phyloP scores from a whole-genome alignment of 1,139 yeast species.

The Yarrowia galli region DNA sequence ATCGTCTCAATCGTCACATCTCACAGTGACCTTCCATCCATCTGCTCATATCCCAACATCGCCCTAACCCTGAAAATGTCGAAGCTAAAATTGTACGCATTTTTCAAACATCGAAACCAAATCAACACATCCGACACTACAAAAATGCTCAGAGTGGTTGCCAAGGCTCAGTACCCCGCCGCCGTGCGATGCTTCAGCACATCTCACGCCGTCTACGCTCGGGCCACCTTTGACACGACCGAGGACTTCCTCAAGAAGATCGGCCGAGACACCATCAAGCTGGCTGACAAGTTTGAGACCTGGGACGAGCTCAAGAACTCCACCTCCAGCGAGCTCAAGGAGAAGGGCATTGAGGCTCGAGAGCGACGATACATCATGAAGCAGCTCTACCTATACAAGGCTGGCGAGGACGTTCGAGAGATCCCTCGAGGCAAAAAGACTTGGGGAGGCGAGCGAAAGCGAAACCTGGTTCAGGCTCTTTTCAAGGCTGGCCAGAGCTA shows the following conservation, averaged over 20 bases:
- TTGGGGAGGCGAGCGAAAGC: constrained; percentile 90
- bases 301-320: constrained; percentile 73
- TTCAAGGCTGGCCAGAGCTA: constrained; percentile 51
- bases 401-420: constrained; percentile 65
- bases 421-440: constrained; percentile 71
- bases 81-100: constrained; percentile 7
- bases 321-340: constrained; percentile 66
- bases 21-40: no score
- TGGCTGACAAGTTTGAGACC: constrained; percentile 72
- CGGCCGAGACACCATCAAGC: constrained; percentile 77
- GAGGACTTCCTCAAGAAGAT: constrained; percentile 65
- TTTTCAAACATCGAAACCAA: constrained; percentile 13
- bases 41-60: not conserved
- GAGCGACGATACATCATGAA: constrained; percentile 62
- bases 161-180: constrained; percentile 24
- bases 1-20: not conserved
- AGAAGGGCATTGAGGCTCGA: constrained; percentile 78
- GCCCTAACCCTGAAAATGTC: not conserved
- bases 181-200: constrained; percentile 38
- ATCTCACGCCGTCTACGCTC: constrained; percentile 15
- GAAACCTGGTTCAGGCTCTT: constrained; percentile 72
- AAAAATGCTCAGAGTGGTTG: constrained; percentile 35
- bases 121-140: constrained; percentile 17
- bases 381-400: constrained; percentile 54
- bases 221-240: not conserved